Conservation (phyloP, 768 basidiomycete species). For the Candolleomyces eurysporus region DNA sequence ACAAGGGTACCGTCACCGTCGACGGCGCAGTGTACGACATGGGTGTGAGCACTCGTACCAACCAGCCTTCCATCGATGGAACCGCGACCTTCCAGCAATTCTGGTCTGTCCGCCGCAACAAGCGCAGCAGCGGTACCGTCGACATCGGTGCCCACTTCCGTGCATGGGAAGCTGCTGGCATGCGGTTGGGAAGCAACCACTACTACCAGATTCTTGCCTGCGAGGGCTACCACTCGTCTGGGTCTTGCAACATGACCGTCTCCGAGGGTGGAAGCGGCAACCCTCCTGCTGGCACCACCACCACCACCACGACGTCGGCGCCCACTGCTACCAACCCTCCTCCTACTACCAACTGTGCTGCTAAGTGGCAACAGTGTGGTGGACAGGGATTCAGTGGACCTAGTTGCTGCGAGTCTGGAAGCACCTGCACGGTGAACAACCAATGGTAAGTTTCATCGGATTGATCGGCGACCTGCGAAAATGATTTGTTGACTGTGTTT, state of each 20-base stretch:
- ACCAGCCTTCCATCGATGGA: slow-evolving; percentile 42
- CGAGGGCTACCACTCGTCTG: slow-evolving; percentile 43
- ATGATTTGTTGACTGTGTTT: neutral
- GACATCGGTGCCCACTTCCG: slow-evolving; percentile 41
- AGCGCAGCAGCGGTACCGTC: slow-evolving; percentile 34
- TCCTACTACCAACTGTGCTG: neutral
- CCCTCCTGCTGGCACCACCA: neutral
- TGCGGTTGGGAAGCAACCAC: slow-evolving; percentile 35
- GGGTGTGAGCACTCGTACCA: slow-evolving; percentile 33
- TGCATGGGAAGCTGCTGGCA: slow-evolving; percentile 39
- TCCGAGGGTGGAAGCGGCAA: too few relatives aligned
- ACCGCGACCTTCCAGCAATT: slow-evolving; percentile 47
- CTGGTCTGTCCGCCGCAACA: slow-evolving; percentile 41
- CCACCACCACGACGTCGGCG: neutral
- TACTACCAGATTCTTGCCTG: slow-evolving; percentile 50
- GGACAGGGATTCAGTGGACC: slow-evolving; percentile 13
- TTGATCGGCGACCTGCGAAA: neutral
- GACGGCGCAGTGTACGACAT: slow-evolving; percentile 45
- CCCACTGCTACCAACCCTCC: neutral
- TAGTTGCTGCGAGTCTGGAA: slow-evolving; percentile 8
- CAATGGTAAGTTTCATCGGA: neutral
- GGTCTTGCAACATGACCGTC: slow-evolving; percentile 19
- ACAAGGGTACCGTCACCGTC: slow-evolving; percentile 37
- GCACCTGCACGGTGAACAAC: slow-evolving; percentile 9
- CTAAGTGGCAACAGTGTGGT: slow-evolving; percentile 7